Evolutionary conservation across 2,329 filamentous ascomycete species (phyloP), one percentile per base, ranked within the genome.

Genomic region (Epichloe festucae): DNA sequence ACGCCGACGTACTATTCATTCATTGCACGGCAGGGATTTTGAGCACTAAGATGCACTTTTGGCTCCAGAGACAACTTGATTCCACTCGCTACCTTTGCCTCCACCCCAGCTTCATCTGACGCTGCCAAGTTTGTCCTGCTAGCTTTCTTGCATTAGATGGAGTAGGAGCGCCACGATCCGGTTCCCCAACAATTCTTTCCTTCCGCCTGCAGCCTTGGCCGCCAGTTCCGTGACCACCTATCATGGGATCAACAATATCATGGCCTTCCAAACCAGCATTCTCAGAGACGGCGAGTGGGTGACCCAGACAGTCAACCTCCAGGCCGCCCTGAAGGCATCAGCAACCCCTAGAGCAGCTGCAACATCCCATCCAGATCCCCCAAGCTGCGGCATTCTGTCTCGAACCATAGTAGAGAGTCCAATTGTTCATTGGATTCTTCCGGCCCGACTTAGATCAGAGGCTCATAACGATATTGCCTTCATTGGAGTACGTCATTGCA

Each of bases 381-480:
- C 84, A 5, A 69, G 67, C 19, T 77, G 83, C 54, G 93, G 89
- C 4, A 63, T 97, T 35, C 73, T 97, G 45, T 88, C 88, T 1
- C 82, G 79, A 61, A 95, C 90, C 0, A 65, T 95, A 34, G 73
- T 91, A 48, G 78, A 82, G 50, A 94, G 87, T 56, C 86, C 90
- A 2, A 72, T 85, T 38, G 77, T 85, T 52, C 84, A 84, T 62
- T 85, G 79, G 72, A 84, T 96, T 43, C 71, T 95, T 14, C 87
- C 89, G 12, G 87, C 84, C n/a, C 80, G 84, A 54, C 73, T 97
- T 53, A 78, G 90, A 53, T 82, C 82, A 51, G 73, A 75, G 49
- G 67, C 75, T 43, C 74, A 82, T 54, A 89, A 93, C 58, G 90
- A 97, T 69, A 80, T 96, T 56, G 84, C 90, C 39, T 89, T 95